Evolutionary conservation across 768 basidiomycete genomes (phyloP).

Genomic region (Hygrocybe coccinea): DNA sequence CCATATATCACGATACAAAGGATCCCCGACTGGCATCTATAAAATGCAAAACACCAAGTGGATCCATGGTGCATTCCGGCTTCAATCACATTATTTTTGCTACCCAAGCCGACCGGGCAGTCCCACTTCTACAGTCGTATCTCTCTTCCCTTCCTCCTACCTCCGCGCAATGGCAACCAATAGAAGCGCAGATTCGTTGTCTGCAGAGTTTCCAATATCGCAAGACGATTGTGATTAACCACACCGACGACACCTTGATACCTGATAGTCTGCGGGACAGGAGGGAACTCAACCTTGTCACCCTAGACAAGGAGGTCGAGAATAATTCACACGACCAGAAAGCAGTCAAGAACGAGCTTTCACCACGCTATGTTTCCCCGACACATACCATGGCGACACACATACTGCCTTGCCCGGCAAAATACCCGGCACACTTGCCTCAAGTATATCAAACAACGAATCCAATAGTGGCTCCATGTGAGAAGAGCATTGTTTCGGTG

Average conservation of each 20-base stretch:
- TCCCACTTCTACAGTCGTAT: slow-evolving; percentile 48
- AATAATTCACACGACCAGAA: not conserved
- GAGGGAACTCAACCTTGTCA: slow-evolving; percentile 60
- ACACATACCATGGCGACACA: slow-evolving; percentile 72
- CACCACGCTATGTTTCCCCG: slow-evolving; percentile 36
- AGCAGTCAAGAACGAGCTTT: slow-evolving; percentile 1
- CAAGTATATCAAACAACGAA: slow-evolving; percentile 69
- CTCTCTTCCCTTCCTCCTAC: slow-evolving; percentile 33
- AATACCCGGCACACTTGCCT: slow-evolving; percentile 29
- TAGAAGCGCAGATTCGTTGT: slow-evolving; percentile 43
- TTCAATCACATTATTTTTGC: slow-evolving; percentile 70
- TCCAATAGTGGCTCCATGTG: slow-evolving; percentile 51
- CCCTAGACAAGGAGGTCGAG: slow-evolving; percentile 9
- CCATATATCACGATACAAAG: slow-evolving; percentile 37
- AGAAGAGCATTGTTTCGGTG: slow-evolving; percentile 48
- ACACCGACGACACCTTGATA: slow-evolving; percentile 57
- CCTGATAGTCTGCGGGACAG: slow-evolving; percentile 47
- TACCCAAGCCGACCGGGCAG: slow-evolving; percentile 66
- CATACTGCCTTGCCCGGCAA: slow-evolving; percentile 39
- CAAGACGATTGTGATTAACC: slow-evolving; percentile 61
- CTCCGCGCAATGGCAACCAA: slow-evolving; percentile 24
- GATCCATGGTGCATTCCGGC: slow-evolving; percentile 32
- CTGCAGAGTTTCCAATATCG: slow-evolving; percentile 52
- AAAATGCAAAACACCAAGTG: slow-evolving; percentile 30
- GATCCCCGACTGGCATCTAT: slow-evolving; percentile 35